Percentiles rank a stretch among this genome's conserved stretches.
phyloP scores from a whole-genome alignment of 208 protist genomes.

The Wallacemonas collosoma region DNA sequence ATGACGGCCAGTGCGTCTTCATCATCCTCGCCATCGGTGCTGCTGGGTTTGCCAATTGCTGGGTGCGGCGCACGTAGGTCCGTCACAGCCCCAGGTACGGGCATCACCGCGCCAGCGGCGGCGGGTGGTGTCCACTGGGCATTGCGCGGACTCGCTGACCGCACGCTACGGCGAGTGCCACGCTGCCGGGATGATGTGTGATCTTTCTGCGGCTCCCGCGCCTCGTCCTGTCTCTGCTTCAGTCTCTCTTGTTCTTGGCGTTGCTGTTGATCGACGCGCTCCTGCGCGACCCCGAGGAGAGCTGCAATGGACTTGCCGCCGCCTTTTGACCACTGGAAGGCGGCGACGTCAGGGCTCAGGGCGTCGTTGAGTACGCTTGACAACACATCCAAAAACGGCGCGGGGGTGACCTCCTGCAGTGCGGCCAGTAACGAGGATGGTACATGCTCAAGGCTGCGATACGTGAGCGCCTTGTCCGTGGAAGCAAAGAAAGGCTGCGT shows the following conservation, averaged over 20 bases:
- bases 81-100: background rate
- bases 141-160: slow-evolving; percentile 13
- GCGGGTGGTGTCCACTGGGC: slow-evolving; percentile 12
- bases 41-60: slow-evolving; percentile 8
- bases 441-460: slow-evolving; percentile 14
- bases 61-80: background rate
- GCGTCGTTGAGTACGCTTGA: slow-evolving; percentile 50
- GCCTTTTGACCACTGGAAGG: slow-evolving; percentile 49
- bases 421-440: slow-evolving; percentile 19
- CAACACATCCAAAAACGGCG: slow-evolving; percentile 38
- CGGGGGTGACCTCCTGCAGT: slow-evolving; percentile 21
- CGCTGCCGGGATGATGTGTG: background rate
- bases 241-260: too few relatives aligned
- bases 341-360: slow-evolving; percentile 24
- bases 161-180: background rate
- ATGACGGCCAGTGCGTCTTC: slow-evolving; percentile 42
- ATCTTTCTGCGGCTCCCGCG: too few relatives aligned
- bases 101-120: background rate
- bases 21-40: background rate
- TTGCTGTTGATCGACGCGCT: background rate
- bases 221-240: too few relatives aligned
- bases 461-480: slow-evolving; percentile 9
- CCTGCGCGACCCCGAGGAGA: slow-evolving; percentile 31
- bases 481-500: slow-evolving; percentile 24
- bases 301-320: slow-evolving; percentile 49